Base-by-base conservation (phyloP, 352 stramenopile species). In the Phytophthora podocarpi region DNA sequence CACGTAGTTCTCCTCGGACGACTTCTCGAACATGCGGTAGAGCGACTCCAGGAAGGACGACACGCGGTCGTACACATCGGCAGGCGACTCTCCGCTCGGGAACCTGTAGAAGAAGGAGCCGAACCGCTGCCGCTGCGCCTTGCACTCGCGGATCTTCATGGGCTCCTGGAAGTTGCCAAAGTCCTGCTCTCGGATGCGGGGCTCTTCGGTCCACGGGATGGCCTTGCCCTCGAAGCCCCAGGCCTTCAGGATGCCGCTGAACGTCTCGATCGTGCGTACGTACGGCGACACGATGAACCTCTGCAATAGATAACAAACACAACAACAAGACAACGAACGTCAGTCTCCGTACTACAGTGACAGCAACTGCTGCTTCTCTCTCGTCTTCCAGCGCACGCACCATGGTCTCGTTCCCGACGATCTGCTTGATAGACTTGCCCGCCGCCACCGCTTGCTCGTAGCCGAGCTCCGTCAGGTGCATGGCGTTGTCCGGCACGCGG, bases 121-220 rank as follows among this genome's bases (percentile, higher is more conserved):
- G 63, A 94, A 96, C 28, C 76, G 80, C 21, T 77, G 79, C 4
- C 84, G 81, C 46, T 93, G 82, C 12, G 72, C 52, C 52, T 95
- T 93, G 72, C 80, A 92, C 45, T 95, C 80, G 13, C 83, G 80
- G 59, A 95, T 93, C 39, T 90, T 89, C 24, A 80, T 54, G 4
- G 84, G 84, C 5, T 95, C 82, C 43, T 96, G 87, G 64, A 95
- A 96, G 50, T 97, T 97, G 50, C 86, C 89, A 78, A 96, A 97
- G 52, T 97, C 86, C 58, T 97, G 89, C 43, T 97, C 89, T 11
- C 86, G 80, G 42, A 97, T 95, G 9, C 87, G 86, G 7, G 88
- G 87, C 50, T 97, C 89, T 45, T 97, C 87, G 4, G 66, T 76
- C 82, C 86, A 90, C 31, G 84, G 84, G 37, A 93, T 82, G 20